phyloP scores from a whole-genome alignment of 495 filamentous ascomycete genomes.

The Podospora conica region DNA sequence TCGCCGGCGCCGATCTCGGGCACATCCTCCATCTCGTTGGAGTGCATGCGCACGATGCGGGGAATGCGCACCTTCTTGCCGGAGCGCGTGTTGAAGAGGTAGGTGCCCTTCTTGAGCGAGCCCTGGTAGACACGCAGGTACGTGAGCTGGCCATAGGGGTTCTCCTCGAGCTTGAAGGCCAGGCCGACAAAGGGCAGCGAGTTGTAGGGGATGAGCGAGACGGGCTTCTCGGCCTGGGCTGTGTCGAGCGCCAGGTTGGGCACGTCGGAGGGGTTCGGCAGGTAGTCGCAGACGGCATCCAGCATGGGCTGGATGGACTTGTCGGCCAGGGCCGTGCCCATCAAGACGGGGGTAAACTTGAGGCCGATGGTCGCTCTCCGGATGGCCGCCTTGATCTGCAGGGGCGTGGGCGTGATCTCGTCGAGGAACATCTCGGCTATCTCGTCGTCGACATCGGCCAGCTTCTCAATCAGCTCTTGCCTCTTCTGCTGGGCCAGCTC shows the following conservation, averaged over 20 bases:
- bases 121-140: conserved; percentile 99
- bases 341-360: conserved; percentile 94
- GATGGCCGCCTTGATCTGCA: conserved; percentile 86
- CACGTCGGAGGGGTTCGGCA: conserved; percentile 89
- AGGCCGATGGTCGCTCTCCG: conserved; percentile 77
- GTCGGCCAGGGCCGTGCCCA: conserved; percentile 92
- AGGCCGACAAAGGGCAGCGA: conserved; percentile 89
- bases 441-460: conserved; percentile 97
- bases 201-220: conserved; percentile 87
- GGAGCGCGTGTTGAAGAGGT: conserved; percentile 88
- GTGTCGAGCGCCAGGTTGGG: conserved; percentile 85
- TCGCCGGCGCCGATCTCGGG: conserved; percentile 88
- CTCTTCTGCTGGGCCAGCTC: conserved; percentile 71
- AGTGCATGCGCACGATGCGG: conserved; percentile 98
- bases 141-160: conserved; percentile 96
- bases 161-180: conserved; percentile 98
- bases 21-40: conserved; percentile 98
- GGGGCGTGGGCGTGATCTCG: conserved; percentile 64
- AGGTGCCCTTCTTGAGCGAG: conserved; percentile 74
- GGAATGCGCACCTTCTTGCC: conserved; percentile 96
- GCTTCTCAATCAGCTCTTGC: conserved; percentile 80
- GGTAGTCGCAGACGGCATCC: conserved; percentile 91
- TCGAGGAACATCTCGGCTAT: conserved; percentile 96
- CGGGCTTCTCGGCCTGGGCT: conserved; percentile 66
- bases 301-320: conserved; percentile 96